These are phyloP conservation scores for Tuctoria greenei DNA, from an alignment of 176 grass and related monocot species.

Conservation along the genomic window DNA sequence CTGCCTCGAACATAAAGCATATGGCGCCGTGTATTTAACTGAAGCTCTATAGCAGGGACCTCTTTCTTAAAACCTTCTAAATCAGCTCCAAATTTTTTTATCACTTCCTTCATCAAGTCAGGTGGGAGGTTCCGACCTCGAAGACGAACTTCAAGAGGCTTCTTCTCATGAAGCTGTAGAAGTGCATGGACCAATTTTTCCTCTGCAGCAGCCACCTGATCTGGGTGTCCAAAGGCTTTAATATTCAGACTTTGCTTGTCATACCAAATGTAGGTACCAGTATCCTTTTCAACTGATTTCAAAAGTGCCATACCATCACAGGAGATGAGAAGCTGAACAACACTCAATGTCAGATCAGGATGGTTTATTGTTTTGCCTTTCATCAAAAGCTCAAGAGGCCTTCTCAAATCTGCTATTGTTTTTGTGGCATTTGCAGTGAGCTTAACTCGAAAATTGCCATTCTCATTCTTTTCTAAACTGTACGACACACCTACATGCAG, in stretches of 20 bases:
- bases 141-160: conserved; percentile 60
- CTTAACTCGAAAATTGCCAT: conserved; percentile 55
- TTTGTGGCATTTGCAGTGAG: conserved; percentile 79
- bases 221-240: conserved; percentile 61
- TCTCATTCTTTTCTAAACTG: conserved; percentile 69
- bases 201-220: conserved; percentile 55
- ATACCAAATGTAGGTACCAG: conserved; percentile 69
- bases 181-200: conserved; percentile 68
- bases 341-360: conserved; percentile 52
- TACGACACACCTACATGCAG: conserved; percentile 66
- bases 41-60: conserved; percentile 47
- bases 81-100: conserved; percentile 71
- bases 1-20: conserved; percentile 66
- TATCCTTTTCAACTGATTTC: conserved; percentile 69
- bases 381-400: conserved; percentile 70
- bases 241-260: conserved; percentile 72
- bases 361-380: conserved; percentile 84
- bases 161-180: conserved; percentile 52
- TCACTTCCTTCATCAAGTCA: conserved; percentile 78
- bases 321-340: conserved; percentile 66
- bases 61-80: conserved; percentile 67
- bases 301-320: conserved; percentile 62
- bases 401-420: conserved; percentile 87
- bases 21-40: conserved; percentile 59
- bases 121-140: conserved; percentile 56